Evolutionary conservation across 2,329 filamentous ascomycete species (phyloP).

Genomic region (Ploettnerulaceae sp.): DNA sequence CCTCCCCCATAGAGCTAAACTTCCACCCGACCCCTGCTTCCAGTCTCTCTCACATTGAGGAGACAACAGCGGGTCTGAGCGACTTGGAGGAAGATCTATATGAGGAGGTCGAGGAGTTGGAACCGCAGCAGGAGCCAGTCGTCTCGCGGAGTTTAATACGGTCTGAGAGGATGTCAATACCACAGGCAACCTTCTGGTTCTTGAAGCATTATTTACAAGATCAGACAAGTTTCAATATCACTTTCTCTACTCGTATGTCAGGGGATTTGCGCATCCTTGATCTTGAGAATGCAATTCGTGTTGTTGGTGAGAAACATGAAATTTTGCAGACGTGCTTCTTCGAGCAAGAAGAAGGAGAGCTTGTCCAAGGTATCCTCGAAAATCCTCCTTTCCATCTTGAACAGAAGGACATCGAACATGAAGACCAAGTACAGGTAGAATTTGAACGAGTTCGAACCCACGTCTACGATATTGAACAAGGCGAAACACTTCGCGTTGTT

Average conservation of each 20-base stretch:
- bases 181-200: constrained; percentile 26
- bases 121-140: neutral
- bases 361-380: constrained; percentile 10
- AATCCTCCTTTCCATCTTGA: neutral
- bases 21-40: neutral
- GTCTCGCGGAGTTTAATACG: neutral
- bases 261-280: constrained; percentile 21
- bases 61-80: neutral
- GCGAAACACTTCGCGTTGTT: neutral
- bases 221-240: constrained; percentile 26
- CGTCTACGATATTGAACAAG: neutral
- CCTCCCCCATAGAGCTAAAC: constrained; percentile 2
- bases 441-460: neutral
- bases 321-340: constrained; percentile 28
- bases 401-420: neutral
- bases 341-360: constrained; percentile 9
- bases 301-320: constrained; percentile 26
- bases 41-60: neutral
- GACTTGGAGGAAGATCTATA: constrained; percentile 1
- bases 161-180: constrained; percentile 10
- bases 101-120: neutral
- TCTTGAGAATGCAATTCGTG: constrained; percentile 21
- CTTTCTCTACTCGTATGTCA: constrained; percentile 14
- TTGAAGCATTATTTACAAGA: constrained; percentile 25
- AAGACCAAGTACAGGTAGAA: neutral